Evolutionary conservation across 2,329 filamentous ascomycete genomes (phyloP), one percentile per base, ranked within the genome.

Genomic region (Stagonosporopsis vannaccii): DNA sequence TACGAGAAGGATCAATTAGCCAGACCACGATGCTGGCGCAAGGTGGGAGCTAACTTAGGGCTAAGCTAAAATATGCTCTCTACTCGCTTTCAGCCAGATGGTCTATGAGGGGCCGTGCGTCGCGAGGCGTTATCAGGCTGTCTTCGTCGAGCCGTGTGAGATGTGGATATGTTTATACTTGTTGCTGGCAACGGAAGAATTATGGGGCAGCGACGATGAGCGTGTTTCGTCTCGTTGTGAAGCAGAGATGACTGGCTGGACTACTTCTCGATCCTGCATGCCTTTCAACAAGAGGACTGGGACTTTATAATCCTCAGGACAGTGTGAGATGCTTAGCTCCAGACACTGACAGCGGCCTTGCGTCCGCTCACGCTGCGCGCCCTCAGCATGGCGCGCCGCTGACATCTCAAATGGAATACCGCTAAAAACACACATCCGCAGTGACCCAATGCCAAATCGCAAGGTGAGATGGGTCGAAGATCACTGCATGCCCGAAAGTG

Each of bases 271-370:
- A 32, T 33, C 25, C 39, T 44, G 39, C 25, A 28, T 40, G 20
- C 41, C 35, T 41, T 36, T 35, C 41, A 45, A 50, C 28, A 13
- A 39, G 36, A 39, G 23, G 43, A 51, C 28, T 23, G 47, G 53
- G 47, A 51, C 53, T 48, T 48, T 56, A 43, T 43, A 51, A 43
- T 25, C 48, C 42, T 51, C 53, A 56, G 47, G 37, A 51, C 33
- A 26, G 53, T 56, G 36, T 43, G 47, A 51, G 53, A 56, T 33
- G 25, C 17, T 42, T 56, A 51, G 48, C 22, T 42, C 39, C 47
- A 43, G 42, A 56, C 53, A 40, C 23, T 45, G 37, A 51, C 53
- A 51, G 47, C 47, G 42, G 47, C 35, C 52, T 46, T 33, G 30
- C 22, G 42, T 36, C 46, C 47, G 41, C 46, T 39, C 51, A 39